Evolutionary conservation across 1,284 basidiomycete species (phyloP).

Genomic region (Rhodotorula sp.): DNA sequence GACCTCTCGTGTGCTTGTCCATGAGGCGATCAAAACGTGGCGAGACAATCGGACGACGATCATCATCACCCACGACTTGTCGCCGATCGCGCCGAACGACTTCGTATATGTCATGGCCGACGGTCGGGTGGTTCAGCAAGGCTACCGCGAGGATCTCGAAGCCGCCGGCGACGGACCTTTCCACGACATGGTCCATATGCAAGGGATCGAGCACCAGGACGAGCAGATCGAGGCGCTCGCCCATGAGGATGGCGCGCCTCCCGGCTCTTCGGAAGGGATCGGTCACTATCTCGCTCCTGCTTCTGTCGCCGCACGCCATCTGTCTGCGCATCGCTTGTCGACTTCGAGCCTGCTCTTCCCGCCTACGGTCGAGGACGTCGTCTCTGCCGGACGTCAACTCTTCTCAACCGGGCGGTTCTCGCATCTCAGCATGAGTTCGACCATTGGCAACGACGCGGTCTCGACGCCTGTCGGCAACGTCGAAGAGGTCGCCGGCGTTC

Average conservation of each 20-base stretch:
- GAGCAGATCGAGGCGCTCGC: conserved; percentile 28
- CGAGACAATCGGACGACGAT: conserved; percentile 82
- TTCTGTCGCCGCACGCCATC: neutral
- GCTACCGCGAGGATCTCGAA: conserved; percentile 75
- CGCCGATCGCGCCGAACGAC: conserved; percentile 71
- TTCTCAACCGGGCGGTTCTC: neutral
- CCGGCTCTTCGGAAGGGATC: too few relatives aligned
- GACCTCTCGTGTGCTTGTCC: conserved; percentile 80
- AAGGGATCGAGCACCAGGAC: conserved; percentile 40
- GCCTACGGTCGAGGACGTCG: neutral
- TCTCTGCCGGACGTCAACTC: conserved; percentile 1
- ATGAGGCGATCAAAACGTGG: conserved; percentile 82
- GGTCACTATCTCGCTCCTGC: too few relatives aligned
- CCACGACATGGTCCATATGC: conserved; percentile 36
- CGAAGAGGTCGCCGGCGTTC: too few relatives aligned
- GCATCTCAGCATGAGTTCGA: neutral
- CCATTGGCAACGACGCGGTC: too few relatives aligned
- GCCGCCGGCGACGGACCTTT: conserved; percentile 51
- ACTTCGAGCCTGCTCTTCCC: neutral
- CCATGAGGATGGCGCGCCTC: conserved; percentile 4
- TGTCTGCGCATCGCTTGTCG: neutral
- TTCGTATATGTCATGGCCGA: conserved; percentile 89
- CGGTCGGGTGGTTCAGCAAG: conserved; percentile 81
- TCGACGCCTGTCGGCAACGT: too few relatives aligned
- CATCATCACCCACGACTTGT: conserved; percentile 93